These are phyloP conservation scores for Sicyos baderoa DNA, from an alignment of 306 rosid species.

Conservation along the genomic window DNA sequence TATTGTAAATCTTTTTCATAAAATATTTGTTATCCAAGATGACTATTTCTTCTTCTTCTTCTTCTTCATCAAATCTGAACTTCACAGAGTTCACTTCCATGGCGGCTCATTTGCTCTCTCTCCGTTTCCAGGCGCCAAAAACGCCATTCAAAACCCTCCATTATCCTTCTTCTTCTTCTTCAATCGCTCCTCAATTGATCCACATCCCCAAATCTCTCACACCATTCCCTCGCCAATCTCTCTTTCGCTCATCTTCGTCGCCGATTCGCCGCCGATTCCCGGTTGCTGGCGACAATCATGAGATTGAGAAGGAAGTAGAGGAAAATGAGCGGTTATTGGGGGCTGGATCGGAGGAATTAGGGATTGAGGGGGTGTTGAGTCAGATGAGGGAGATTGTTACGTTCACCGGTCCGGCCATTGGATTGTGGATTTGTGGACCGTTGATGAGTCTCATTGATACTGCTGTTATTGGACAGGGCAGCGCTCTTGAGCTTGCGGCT, in stretches of 20 bases:
- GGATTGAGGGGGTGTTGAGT: constrained; percentile 32
- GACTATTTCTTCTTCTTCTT: too few species aligned
- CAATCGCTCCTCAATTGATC: constrained; percentile 3
- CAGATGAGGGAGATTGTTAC: constrained; percentile 64
- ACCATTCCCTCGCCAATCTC: constrained; percentile 11
- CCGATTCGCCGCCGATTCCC: background rate
- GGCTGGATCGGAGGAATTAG: constrained; percentile 28
- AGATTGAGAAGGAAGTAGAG: background rate
- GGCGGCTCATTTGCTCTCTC: background rate
- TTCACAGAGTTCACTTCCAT: background rate
- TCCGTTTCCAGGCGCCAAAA: background rate
- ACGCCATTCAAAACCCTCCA: constrained; percentile 8
- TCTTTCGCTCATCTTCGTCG: constrained; percentile 2
- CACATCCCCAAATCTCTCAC: background rate
- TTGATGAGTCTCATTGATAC: constrained; percentile 86
- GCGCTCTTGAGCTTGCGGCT: constrained; percentile 90
- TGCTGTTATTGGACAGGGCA: constrained; percentile 75
- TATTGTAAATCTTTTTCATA: too few species aligned
- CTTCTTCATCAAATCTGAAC: background rate
- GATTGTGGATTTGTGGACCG: constrained; percentile 79
- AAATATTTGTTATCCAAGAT: too few species aligned
- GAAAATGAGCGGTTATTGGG: constrained; percentile 18
- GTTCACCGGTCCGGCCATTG: constrained; percentile 74
- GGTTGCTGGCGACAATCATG: background rate
- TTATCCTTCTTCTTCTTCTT: background rate